phyloP scores from a whole-genome alignment of 23 red algal species.

The Gracilaria domingensis region DNA sequence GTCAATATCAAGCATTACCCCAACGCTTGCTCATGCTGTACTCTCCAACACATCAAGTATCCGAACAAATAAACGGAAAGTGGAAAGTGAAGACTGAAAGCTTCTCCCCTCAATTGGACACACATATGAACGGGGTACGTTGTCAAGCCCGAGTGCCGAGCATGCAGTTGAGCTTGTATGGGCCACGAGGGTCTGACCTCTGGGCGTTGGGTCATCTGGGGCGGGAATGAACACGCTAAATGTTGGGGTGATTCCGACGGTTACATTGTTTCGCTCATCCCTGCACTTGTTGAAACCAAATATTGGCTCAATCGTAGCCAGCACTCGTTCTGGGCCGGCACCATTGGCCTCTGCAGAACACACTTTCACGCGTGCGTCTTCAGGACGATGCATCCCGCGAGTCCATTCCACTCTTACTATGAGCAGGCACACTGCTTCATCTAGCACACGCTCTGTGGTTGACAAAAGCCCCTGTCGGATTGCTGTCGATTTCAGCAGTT shows the following conservation, averaged over 20 bases:
- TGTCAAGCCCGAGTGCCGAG: conserved; percentile 59
- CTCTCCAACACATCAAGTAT: conserved; percentile 71
- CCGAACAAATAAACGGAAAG: conserved; percentile 63
- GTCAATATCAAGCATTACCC: conserved; percentile 73
- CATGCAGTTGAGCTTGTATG: conserved; percentile 12
- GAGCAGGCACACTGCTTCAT: conserved; percentile 45
- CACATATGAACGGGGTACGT: conserved; percentile 74
- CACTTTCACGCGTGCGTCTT: conserved; percentile 66
- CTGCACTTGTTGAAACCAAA: conserved; percentile 44
- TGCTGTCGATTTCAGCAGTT: conserved; percentile 36
- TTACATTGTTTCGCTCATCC: conserved; percentile 32
- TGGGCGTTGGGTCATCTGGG: conserved; percentile 56
- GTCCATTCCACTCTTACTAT: conserved; percentile 70
- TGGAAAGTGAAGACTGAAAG: conserved; percentile 62
- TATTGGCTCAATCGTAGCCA: conserved; percentile 73
- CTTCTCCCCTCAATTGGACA: conserved; percentile 58
- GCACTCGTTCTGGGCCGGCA: conserved; percentile 59
- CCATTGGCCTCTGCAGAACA: conserved; percentile 59
- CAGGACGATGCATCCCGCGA: conserved; percentile 38
- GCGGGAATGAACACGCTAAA: conserved; percentile 74
- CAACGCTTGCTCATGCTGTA: conserved; percentile 45
- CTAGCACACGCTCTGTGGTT: conserved; percentile 41
- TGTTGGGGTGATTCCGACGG: conserved; percentile 65
- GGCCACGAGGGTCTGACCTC: conserved; percentile 51
- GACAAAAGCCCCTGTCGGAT: conserved; percentile 14